Base-by-base conservation (phyloP, 345 rosid species). In the Rhodomyrtus tomentosa region DNA sequence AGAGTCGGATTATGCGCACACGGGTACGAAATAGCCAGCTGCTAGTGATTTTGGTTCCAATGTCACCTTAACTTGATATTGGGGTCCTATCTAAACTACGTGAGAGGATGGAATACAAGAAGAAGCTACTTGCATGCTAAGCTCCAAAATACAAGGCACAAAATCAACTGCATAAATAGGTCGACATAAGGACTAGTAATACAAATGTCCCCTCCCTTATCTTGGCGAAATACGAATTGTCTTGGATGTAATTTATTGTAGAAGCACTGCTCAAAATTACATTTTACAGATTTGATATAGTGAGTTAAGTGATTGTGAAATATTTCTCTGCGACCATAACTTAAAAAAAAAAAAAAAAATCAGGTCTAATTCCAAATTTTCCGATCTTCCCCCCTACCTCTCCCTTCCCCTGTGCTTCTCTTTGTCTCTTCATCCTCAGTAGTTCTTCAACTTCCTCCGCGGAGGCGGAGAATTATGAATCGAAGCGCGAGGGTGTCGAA, bases 301-400 rank as follows among this genome's bases (percentile, higher is more conserved):
- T n/a, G n/a, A n/a, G n/a, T 14, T 6, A 6, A 59, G 27, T 6
- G 18, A 32, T 14, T 1, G 0, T 0, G 10, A 14, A 13, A 27
- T 38, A 27, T 1, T 59, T 59, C 5, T 5, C 38, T 0, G 1
- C 4, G 8, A 59, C 5, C 2, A 4, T 59, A 3, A 3, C 32
- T 7, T 0, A 62, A 62, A 62, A 16, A 62, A 62, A 16, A 62
- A 62, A 0, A 32, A 4, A 2, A 29, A 3, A 0, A 22, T 29
- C 1, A 10, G 40, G 10, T 29, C 29, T 29, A 0, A 29, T 62
- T 62, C 11, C 20, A 0, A 62, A 3, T 7, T 62, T 15, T 29
- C 5, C 10, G 7, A 3, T 29, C 22, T 59, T n/a, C n/a, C n/a
- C n/a, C n/a, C n/a, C n/a, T n/a, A n/a, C n/a, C n/a, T n/a, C n/a